Base-by-base conservation (phyloP, 495 filamentous ascomycete species). In the Talaromyces borbonicus region DNA sequence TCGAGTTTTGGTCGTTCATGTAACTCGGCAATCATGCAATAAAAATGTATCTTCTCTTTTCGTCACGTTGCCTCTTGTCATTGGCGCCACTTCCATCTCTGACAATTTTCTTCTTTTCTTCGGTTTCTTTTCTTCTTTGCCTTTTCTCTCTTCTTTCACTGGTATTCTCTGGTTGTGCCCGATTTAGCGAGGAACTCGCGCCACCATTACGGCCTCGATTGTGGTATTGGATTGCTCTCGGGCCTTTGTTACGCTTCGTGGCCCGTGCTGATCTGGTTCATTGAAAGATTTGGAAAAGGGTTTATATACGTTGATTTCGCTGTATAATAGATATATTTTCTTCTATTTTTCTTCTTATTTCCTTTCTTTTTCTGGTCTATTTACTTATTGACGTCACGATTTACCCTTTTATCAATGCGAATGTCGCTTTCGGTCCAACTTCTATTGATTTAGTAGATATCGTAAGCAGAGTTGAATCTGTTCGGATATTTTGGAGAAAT, bases 31-130 rank as follows among this genome's bases (percentile, higher is more conserved):
- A n/a, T 41, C 15, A 41, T n/a, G 20, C 38, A 41, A 41, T n/a
- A 41, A 41, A 41, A 24, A 26, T 16, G 20, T 41, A 19, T 20
- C 11, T 16, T 26, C 48, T 57, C 53, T 63, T 66, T 60, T 63
- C 65, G 62, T 66, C 62, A 68, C 62, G 71, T 63, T 56, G 56
- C 51, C 47, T 61, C 48, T 61, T 53, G 50, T 61, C 55, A 50
- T 56, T 20, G 49, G 51, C 49, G 50, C 46, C 25, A 51, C n/a
- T n/a, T n/a, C n/a, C n/a, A n/a, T n/a, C n/a, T n/a, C n/a, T n/a
- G n/a, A n/a, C n/a, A n/a, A n/a, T n/a, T 59, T 55, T 49, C 45
- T 46, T 32, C 46, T 31, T 30, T 45, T 47, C 37, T 51, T 43
- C 43, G 48, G 51, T 53, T 61, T 57, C 59, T 52, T 64, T 57